These are phyloP conservation scores for Onygenales sp. DNA, from an alignment of 2,329 filamentous ascomycete genomes.

Conservation along the genomic window DNA sequence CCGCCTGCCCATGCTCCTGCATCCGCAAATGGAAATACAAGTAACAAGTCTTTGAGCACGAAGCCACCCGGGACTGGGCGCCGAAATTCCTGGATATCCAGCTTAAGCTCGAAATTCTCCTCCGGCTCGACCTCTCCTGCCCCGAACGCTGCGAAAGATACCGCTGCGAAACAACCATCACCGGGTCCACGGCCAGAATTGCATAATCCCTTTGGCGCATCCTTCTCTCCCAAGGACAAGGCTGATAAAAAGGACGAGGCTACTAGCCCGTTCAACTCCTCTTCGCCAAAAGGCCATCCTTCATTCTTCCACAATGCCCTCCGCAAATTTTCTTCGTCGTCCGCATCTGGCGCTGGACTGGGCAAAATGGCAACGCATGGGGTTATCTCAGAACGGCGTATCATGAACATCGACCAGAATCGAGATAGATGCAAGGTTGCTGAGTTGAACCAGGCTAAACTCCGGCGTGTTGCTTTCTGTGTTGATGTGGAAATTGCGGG, in stretches of 20 bases:
- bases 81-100: slow-evolving; percentile 83
- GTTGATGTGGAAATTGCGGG: slow-evolving; percentile 96
- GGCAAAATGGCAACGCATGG: slow-evolving; percentile 49
- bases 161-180: slow-evolving; percentile 20
- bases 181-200: slow-evolving; percentile 21
- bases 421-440: slow-evolving; percentile 69
- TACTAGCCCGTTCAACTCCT: slow-evolving; percentile 39
- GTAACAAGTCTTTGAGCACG: slow-evolving; percentile 5
- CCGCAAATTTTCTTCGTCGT: slow-evolving; percentile 62
- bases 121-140: slow-evolving; percentile 39
- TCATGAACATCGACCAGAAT: slow-evolving; percentile 76
- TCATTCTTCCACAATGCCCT: slow-evolving; percentile 75
- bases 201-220: slow-evolving; percentile 36
- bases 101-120: slow-evolving; percentile 85
- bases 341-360: slow-evolving; percentile 32
- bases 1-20: neutral
- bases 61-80: slow-evolving; percentile 36
- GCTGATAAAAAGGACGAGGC: slow-evolving; percentile 33
- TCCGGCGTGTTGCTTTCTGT: slow-evolving; percentile 85
- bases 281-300: slow-evolving; percentile 60
- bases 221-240: slow-evolving; percentile 31
- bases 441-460: slow-evolving; percentile 69
- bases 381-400: slow-evolving; percentile 51
- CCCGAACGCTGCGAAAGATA: slow-evolving; percentile 24
- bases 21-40: neutral